Base-by-base conservation (phyloP, 768 basidiomycete genomes). In the Lactifluus piperatus region DNA sequence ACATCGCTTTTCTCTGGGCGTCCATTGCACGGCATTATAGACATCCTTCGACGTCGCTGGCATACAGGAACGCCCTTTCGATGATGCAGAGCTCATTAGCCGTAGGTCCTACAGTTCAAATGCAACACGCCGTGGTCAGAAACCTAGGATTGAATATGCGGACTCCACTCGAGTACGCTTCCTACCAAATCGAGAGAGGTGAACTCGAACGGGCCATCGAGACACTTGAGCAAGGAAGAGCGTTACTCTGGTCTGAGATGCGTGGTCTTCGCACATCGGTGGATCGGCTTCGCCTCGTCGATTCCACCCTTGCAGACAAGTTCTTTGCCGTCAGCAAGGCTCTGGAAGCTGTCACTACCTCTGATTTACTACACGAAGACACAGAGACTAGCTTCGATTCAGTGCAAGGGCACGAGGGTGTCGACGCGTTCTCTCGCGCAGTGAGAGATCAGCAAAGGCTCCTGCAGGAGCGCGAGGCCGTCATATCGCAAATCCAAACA, bases 181-280 rank as follows among this genome's bases (percentile, higher is more conserved):
- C 58, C 9, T 43, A 54, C 27, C 47, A 7, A 11, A 49, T 44
- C n/a, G 47, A 34, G 46, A 27, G 22, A 2, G 54, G 48, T 13
- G 37, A 37, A 43, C 13, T 56, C 26, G 50, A 29, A 16, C 34
- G 3, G 14, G 62, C 55, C 7, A 10, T 64, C 49, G 58, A 65
- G 48, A 30, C 16, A 30, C 49, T 65, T n/a, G 64, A 65, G 37
- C 39, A 65, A 30, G 64, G 64, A 4, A n/a, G n/a, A n/a, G n/a
- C n/a, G n/a, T n/a, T n/a, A n/a, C n/a, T n/a, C n/a, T n/a, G n/a
- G n/a, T n/a, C n/a, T n/a, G n/a, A n/a, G n/a, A n/a, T n/a, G n/a
- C n/a, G n/a, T n/a, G n/a, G n/a, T n/a, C n/a, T 64, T 34, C 63
- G 58, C 26, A 50, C 46, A 34, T 30, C 53, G 10, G 45, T 44